A percentile compares a stretch with the other conserved stretches of the same genome.
These are phyloP conservation scores for Apiotrichum porosum DNA, from an alignment of 1,284 basidiomycete species.

Conservation along the genomic window DNA sequence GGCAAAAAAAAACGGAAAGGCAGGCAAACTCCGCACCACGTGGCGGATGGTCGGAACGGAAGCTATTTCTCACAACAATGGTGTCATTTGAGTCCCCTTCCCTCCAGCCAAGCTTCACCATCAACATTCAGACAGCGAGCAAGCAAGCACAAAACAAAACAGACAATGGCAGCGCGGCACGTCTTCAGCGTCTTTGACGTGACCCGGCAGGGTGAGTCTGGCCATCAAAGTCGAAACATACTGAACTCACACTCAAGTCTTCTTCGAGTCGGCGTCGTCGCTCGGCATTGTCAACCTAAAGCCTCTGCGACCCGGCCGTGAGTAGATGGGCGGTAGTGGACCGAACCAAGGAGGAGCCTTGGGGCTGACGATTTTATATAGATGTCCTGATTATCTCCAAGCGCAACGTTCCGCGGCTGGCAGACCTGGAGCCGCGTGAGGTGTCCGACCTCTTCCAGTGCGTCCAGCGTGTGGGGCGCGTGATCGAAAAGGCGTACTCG, in stretches of 20 bases:
- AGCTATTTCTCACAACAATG: too few relatives aligned
- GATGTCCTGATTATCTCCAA: conserved; percentile 84
- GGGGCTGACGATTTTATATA: too few relatives aligned
- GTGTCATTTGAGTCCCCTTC: too few relatives aligned
- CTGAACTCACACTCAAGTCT: conserved; percentile 50
- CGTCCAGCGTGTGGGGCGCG: conserved; percentile 55
- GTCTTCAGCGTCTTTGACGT: conserved; percentile 81
- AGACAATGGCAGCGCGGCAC: conserved; percentile 6
- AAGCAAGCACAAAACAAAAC: not conserved
- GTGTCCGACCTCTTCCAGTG: conserved; percentile 70
- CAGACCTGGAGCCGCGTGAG: conserved; percentile 67
- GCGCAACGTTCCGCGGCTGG: conserved; percentile 67
- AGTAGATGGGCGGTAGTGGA: too few relatives aligned
- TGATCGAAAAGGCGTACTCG: conserved; percentile 47
- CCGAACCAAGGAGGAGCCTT: too few relatives aligned
- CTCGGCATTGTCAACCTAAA: conserved; percentile 89
- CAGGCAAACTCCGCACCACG: not conserved
- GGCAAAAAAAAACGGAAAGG: not conserved
- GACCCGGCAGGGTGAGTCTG: conserved; percentile 57
- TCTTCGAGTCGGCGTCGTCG: conserved; percentile 64
- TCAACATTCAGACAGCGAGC: not conserved
- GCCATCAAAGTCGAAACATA: too few relatives aligned
- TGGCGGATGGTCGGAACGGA: too few relatives aligned
- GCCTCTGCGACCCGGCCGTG: conserved; percentile 86
- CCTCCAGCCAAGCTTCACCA: not conserved